Base-by-base conservation (phyloP, 768 basidiomycete species). In the Rhizopogon rudus region DNA sequence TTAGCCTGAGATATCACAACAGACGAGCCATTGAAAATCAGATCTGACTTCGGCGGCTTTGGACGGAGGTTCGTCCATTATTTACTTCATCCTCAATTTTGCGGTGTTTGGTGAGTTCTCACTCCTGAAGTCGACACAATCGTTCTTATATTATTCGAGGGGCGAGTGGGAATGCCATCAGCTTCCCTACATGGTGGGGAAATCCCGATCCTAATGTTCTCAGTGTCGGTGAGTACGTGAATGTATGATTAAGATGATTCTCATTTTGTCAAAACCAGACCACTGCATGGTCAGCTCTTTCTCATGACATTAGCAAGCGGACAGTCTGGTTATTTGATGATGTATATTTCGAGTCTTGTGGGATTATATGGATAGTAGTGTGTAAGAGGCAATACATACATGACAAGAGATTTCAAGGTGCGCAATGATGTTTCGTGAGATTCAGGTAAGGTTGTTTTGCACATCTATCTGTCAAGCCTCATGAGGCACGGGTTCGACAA, bases 181-280 rank as follows among this genome's bases (percentile, higher is more conserved):
- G 52, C 14, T 80, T 79, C 65, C 79, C 79, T 1, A 68, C 61
- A 57, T 81, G 80, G 81, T 81, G 67, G 63, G 72, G 68, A 14
- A 69, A 70, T 49, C 65, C 67, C 17, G 61, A 58, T 31, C 43
- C 55, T 10, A 51, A 7, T 16, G 43, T 57, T 33, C 57, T 57
- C 4, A 60, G 59, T 44, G 56, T 60, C 16, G 59, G 57, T 60
- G 25, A 50, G 59, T 39, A 8, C 33, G 9, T 22, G 33, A 4
- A 13, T 35, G 17, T 20, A 33, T 33, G 13, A 14, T 48, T 48
- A 31, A 35, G 14, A 14, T 40, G 33, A 14, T 48, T 9, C 13
- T 22, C 33, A 35, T 35, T 9, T 5, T 35, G 20, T 20, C 46
- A 20, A 20, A 48, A 48, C 14, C 31, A 48, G 46, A 48, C 14